These are phyloP conservation scores for Lolium rigidum DNA, from an alignment of 176 grass and related monocot species.

Conservation along the genomic window DNA sequence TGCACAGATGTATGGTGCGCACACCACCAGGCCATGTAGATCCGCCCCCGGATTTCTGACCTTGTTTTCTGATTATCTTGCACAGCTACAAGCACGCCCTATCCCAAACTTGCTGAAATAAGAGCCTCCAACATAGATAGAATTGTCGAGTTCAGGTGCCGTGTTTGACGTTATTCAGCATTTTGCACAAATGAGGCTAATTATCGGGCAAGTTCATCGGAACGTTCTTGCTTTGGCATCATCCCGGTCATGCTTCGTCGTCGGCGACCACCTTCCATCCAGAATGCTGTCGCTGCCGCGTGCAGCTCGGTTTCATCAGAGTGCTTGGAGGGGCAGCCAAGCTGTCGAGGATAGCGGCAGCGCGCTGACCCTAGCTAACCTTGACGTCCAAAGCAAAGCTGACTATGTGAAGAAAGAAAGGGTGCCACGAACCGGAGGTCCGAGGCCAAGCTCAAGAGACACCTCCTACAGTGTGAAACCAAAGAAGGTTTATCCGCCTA, in stretches of 20 bases:
- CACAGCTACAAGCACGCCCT: neutral
- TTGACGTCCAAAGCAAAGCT: slow-evolving; percentile 57
- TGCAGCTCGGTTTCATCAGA: slow-evolving; percentile 54
- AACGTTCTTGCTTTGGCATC: slow-evolving; percentile 77
- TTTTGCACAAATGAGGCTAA: slow-evolving; percentile 53
- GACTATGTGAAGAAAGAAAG: slow-evolving; percentile 60
- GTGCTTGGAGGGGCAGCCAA: slow-evolving; percentile 39
- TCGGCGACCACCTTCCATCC: slow-evolving; percentile 52
- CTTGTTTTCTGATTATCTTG: slow-evolving; percentile 19
- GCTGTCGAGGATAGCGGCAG: slow-evolving; percentile 25
- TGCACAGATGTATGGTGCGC: neutral
- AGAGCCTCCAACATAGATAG: neutral
- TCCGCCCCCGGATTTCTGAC: neutral
- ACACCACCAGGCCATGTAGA: neutral
- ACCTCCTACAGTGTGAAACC: slow-evolving; percentile 46
- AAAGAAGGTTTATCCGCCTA: slow-evolving; percentile 37
- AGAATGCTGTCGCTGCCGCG: slow-evolving; percentile 50
- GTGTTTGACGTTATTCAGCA: neutral
- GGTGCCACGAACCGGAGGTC: slow-evolving; percentile 37
- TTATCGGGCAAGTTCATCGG: slow-evolving; percentile 58
- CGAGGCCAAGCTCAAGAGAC: slow-evolving; percentile 47
- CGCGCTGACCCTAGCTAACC: slow-evolving; percentile 63
- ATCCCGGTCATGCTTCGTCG: slow-evolving; percentile 60
- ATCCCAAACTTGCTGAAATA: slow-evolving; percentile 1
- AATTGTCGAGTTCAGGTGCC: neutral